phyloP scores from a whole-genome alignment of 1,284 basidiomycete genomes.

The Ceratorhiza oryzae-sativae region DNA sequence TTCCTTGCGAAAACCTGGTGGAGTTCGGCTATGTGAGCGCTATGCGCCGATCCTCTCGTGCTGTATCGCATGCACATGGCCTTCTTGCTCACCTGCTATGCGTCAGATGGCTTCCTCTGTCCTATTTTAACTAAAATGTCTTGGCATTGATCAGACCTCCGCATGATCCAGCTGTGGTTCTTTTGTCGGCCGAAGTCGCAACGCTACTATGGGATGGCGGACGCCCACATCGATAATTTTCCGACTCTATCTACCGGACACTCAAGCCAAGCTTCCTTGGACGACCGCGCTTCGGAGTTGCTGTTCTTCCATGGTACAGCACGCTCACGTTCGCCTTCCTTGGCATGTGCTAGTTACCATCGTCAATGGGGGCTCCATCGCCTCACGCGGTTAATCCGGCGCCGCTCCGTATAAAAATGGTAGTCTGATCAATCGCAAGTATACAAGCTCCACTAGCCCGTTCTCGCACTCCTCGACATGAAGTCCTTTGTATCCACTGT shows the following conservation, averaged over 20 bases:
- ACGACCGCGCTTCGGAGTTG: not conserved
- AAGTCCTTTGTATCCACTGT: not conserved
- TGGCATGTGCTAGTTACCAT: slow-evolving; percentile 5
- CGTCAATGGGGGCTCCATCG: not conserved
- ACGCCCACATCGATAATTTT: no score
- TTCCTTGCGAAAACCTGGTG: no score
- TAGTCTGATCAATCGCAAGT: not conserved
- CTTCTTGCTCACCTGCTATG: not conserved
- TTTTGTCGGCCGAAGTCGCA: not conserved
- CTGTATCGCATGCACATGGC: not conserved
- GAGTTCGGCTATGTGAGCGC: no score
- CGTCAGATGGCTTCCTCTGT: not conserved
- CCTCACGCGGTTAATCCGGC: slow-evolving; percentile 1
- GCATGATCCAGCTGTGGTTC: not conserved
- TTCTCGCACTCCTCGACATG: not conserved
- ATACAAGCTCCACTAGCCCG: not conserved
- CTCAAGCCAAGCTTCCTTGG: not conserved
- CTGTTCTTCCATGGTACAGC: not conserved
- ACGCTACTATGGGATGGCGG: not conserved
- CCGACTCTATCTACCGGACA: not conserved
- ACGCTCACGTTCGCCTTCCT: not conserved
- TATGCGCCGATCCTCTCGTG: no score
- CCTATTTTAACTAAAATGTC: slow-evolving; percentile 12
- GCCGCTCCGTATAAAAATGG: slow-evolving; percentile 1
- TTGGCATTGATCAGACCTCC: not conserved